Base-by-base conservation (phyloP, 345 rosid genomes). In the Conringia planisiliqua region DNA sequence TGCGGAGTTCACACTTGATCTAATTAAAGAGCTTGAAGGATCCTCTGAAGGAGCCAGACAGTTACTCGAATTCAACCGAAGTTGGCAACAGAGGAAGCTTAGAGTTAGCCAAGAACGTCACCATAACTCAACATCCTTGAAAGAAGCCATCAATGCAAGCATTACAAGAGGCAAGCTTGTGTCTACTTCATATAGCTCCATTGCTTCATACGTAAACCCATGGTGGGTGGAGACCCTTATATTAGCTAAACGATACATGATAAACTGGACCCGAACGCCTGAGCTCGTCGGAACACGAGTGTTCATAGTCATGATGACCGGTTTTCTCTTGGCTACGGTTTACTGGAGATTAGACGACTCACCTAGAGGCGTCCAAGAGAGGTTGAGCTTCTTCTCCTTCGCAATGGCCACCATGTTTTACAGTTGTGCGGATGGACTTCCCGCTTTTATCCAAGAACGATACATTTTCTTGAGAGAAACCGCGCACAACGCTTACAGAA, bases 381-480 rank as follows among this genome's bases (percentile, higher is more conserved):
- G 89, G 59, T 68, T 84, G 77, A 84, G 86, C 22, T 82, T 88
- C 46, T 83, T 84, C 58, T 83, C 86, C 0, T 86, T 86, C 32
- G 82, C 78, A 44, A 80, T 88, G 47, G 75, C 85, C 14, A 77
- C 78, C 12, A 81, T 82, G 58, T 81, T 88, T 39, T 88, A 77
- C 62, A 77, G 82, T 3, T 85, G 87, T 4, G 81, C 83, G 0
- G 82, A 83, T 36, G 82, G 82, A 13, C 68, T 86, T 5, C 89
- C 92, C 0, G 75, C 70, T 17, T 84, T 79, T 66, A 83, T 88
- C 13, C 87, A 88, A 68, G 89, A 88, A 52, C 75, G 96, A 54
- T 88, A 89, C 82, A 91, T 91, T 60, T 94, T 91, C 95, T 80
- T 94, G 85, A 79, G 78, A 75, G 88, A 88, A 80, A 80, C 88